Evolutionary conservation across 2,329 filamentous ascomycete species (phyloP), one percentile per base, ranked within the genome.

Genomic region (Fusarium sp.): DNA sequence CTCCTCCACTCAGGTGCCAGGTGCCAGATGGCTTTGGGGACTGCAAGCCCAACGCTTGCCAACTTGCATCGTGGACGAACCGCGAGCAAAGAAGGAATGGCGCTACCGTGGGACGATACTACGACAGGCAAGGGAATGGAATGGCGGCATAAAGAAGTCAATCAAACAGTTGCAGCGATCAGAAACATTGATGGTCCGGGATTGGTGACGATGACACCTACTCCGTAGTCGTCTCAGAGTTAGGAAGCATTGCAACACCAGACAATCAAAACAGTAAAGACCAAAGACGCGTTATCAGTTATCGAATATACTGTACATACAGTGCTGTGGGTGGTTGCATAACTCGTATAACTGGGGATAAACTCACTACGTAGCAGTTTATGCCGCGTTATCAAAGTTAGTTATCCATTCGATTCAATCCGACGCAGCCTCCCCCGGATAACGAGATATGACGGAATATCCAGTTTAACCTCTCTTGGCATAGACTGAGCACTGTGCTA

Each of bases 51-150:
- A 30, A 30, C 27, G 27, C 27, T 30, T 30, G 27, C 27, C 27
- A 30, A 13, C 27, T 30, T 30, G 27, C 10, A 30, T 30, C 27
- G 27, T 30, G 27, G 27, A 30, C 27, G 27, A 30, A 30, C 53
- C 47, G 56, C 57, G 66, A 46, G 52, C 49, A 45, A 56, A 49
- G 66, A 50, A 43, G 62, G 62, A 65, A 68, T 73, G 71, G 70
- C 71, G 71, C 67, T 73, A 72, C 65, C 25, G 59, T 73, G 71
- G 68, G 57, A 60, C 70, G 71, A 73, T 73, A 56, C 67, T 62
- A 63, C 56, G 64, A 67, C 55, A 47, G 59, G 52, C 55, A 65
- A 70, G 58, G 58, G 60, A 62, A 60, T 30, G 41, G 33, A 55
- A 56, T 57, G 65, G 45, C 39, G 50, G 67, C 64, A 73, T 73